A percentile compares a stretch with the other conserved stretches of the same genome.
Evolutionary conservation across 2,329 filamentous ascomycete species (phyloP).

Genomic region (Cladosporium austrohemisphaericum): DNA sequence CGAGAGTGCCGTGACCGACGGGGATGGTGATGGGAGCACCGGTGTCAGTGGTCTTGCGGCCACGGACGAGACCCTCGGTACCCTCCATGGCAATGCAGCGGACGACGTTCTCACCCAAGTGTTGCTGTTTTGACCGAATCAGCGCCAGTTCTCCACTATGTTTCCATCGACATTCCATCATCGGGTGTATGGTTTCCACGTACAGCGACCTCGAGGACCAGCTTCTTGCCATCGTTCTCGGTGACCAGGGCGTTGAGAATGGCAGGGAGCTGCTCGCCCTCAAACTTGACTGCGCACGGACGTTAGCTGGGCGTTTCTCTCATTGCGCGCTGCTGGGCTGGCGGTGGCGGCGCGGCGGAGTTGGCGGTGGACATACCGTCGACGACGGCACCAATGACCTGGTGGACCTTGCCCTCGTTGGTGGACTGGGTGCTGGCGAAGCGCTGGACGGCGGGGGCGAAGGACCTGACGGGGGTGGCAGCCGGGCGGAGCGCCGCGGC

Average conservation of each 20-base stretch:
- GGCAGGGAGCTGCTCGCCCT: slow-evolving; percentile 83
- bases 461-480: slow-evolving; percentile 51
- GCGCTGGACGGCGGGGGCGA: slow-evolving; percentile 58
- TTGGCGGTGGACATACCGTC: slow-evolving; percentile 66
- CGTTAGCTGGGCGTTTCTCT: slow-evolving; percentile 26
- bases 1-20: slow-evolving; percentile 87
- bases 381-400: slow-evolving; percentile 98
- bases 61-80: slow-evolving; percentile 99
- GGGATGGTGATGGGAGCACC: slow-evolving; percentile 94
- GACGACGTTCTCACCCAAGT: slow-evolving; percentile 98
- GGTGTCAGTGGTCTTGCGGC: slow-evolving; percentile 78
- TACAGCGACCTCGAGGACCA: slow-evolving; percentile 96
- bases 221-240: slow-evolving; percentile 86
- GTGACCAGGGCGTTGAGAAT: slow-evolving; percentile 98
- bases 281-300: slow-evolving; percentile 79
- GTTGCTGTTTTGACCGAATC: slow-evolving; percentile 64
- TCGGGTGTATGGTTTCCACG: slow-evolving; percentile 35
- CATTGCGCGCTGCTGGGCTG: slow-evolving; percentile 10
- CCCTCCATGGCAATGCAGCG: slow-evolving; percentile 99
- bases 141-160: slow-evolving; percentile 9
- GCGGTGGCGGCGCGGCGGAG: slow-evolving; percentile 9
- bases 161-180: slow-evolving; percentile 10
- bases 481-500: slow-evolving; percentile 57
- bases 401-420: slow-evolving; percentile 60
- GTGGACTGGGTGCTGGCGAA: slow-evolving; percentile 58